phyloP scores from a whole-genome alignment of 106 monocot genomes.

The Phalaenopsis aphrodite region DNA sequence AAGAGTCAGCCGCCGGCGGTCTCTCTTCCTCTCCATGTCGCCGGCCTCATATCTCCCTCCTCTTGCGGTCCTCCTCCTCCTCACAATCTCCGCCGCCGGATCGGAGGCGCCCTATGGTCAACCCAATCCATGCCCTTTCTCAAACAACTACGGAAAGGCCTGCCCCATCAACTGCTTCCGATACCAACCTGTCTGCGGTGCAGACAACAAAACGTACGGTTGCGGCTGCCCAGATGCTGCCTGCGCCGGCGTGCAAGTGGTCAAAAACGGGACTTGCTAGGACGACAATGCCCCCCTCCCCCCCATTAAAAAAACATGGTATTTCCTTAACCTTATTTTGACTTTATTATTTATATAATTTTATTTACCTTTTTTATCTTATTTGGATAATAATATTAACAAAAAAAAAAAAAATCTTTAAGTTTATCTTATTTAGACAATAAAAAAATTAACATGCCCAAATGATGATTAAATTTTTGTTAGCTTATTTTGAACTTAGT shows the following conservation, averaged over 20 bases:
- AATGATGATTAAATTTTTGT: no score
- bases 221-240: constrained; percentile 75
- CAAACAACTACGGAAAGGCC: not conserved
- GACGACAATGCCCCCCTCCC: constrained; percentile 14
- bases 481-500: no score
- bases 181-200: constrained; percentile 67
- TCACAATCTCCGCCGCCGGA: not conserved
- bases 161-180: constrained; percentile 63
- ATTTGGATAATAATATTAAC: no score
- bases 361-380: no score
- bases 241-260: constrained; percentile 31
- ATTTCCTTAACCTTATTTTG: no score
- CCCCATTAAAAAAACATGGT: no score
- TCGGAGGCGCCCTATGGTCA: not conserved
- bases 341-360: no score
- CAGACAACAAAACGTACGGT: constrained; percentile 63
- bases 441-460: no score
- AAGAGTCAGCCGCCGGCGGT: not conserved
- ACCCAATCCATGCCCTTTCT: not conserved
- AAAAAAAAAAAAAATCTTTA: no score
- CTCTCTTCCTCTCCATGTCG: not conserved
- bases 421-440: no score
- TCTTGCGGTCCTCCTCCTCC: not conserved
- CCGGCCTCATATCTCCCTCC: no score
- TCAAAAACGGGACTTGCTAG: constrained; percentile 13